These are phyloP conservation scores for Phialophora chinensis DNA, from an alignment of 2,329 filamentous ascomycete species.

Conservation along the genomic window DNA sequence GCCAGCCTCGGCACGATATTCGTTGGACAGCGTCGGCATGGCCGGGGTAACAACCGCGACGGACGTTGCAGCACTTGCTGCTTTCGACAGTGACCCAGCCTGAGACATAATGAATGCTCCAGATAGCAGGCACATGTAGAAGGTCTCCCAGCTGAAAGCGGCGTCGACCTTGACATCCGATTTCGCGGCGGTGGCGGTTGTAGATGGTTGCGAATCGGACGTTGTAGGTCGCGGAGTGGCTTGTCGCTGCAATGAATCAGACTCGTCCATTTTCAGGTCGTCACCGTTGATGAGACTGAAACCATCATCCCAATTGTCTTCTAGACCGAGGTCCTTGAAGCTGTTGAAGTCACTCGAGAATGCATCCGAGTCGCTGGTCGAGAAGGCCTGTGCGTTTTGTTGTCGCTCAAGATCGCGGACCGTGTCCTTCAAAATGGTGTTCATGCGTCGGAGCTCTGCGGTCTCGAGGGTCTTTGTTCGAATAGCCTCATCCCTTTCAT, in stretches of 20 bases:
- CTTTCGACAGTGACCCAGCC: conserved; percentile 61
- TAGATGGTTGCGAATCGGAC: conserved; percentile 1
- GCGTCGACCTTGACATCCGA: conserved; percentile 63
- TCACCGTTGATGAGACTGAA: conserved; percentile 75
- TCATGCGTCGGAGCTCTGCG: conserved; percentile 89
- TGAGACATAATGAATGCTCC: conserved; percentile 96
- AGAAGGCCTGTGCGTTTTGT: conserved; percentile 32
- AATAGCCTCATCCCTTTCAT: conserved; percentile 92
- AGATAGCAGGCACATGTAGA: conserved; percentile 93
- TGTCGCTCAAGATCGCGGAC: conserved; percentile 56
- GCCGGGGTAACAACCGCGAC: conserved; percentile 75
- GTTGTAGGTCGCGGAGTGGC: conserved; percentile 46
- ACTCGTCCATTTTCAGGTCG: conserved; percentile 65
- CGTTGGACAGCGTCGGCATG: conserved; percentile 58
- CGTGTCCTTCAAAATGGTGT: conserved; percentile 76
- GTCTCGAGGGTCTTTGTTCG: conserved; percentile 87
- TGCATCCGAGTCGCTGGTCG: conserved; percentile 46
- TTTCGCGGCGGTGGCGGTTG: conserved; percentile 17
- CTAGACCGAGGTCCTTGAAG: conserved; percentile 84
- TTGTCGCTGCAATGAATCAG: conserved; percentile 53
- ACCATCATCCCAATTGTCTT: conserved; percentile 80
- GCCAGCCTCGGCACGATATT: conserved; percentile 55
- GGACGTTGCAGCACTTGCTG: conserved; percentile 72
- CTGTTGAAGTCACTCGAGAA: conserved; percentile 75
- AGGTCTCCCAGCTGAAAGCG: conserved; percentile 70